Evolutionary conservation across 768 basidiomycete species (phyloP).

Genomic region (Tulasnella sp.): DNA sequence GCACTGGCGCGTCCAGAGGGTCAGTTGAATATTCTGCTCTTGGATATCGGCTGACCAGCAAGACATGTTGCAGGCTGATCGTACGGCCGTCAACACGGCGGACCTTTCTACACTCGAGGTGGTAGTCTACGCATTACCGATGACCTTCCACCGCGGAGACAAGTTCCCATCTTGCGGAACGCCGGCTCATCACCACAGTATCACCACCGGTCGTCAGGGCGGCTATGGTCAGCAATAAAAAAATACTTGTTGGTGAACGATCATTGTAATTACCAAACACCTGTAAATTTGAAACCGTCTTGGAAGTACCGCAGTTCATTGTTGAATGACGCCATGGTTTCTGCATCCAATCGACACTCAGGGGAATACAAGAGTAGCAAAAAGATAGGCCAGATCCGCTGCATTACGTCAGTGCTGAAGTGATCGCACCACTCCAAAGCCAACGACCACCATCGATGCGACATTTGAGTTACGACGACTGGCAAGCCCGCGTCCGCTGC

Average conservation of each 20-base stretch:
- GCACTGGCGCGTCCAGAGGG: slow-evolving; percentile 7
- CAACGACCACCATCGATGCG: background rate
- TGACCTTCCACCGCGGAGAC: background rate
- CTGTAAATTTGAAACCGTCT: background rate
- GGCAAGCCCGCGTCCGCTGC: slow-evolving; percentile 33
- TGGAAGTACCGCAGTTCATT: background rate
- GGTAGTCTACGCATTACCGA: background rate
- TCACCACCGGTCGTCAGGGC: slow-evolving; percentile 6
- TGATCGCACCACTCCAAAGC: background rate
- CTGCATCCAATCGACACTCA: too few relatives aligned
- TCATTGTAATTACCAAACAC: background rate
- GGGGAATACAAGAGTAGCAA: too few relatives aligned
- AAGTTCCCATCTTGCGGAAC: background rate
- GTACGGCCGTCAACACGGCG: background rate
- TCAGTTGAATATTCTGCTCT: background rate
- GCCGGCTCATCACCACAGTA: background rate
- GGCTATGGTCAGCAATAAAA: background rate
- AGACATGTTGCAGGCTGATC: background rate
- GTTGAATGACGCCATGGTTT: background rate
- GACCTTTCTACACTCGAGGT: background rate
- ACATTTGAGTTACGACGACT: slow-evolving; percentile 24
- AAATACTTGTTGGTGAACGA: background rate
- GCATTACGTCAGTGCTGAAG: too few relatives aligned
- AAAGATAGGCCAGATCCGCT: too few relatives aligned
- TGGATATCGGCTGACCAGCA: background rate